Conservation (phyloP, 2,329 filamentous ascomycete genomes). For the Anisogramma anomala region DNA sequence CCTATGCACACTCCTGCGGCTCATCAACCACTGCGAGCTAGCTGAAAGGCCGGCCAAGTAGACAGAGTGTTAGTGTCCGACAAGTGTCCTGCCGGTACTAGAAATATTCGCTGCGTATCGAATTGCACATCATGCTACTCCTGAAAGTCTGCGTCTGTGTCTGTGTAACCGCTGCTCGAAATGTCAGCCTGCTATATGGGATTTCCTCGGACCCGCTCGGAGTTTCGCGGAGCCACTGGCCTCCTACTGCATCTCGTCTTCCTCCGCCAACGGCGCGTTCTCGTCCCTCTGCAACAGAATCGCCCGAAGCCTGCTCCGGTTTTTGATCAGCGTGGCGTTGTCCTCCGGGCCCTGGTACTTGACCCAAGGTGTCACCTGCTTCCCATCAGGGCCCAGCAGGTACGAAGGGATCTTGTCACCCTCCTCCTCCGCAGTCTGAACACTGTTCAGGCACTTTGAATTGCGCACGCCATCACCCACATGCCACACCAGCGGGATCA, state of each 20-base stretch:
- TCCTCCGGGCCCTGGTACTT: constrained; percentile 40
- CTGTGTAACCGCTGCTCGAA: no score
- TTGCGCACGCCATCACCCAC: constrained; percentile 48
- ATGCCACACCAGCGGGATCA: constrained; percentile 44
- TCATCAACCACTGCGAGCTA: not conserved
- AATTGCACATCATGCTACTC: no score
- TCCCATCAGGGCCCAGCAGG: constrained; percentile 39
- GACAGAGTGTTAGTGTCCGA: no score
- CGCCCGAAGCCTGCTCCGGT: constrained; percentile 32
- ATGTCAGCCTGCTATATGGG: no score
- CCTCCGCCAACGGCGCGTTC: constrained; percentile 33
- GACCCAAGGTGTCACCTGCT: constrained; percentile 48
- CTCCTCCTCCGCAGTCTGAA: not conserved
- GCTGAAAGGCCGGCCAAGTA: no score
- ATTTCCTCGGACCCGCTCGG: no score
- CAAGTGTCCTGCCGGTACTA: no score
- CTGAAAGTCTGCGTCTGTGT: no score
- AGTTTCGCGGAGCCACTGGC: no score
- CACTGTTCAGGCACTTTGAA: constrained; percentile 14
- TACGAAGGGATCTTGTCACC: constrained; percentile 33
- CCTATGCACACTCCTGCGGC: no score
- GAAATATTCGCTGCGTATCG: no score
- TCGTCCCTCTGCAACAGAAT: constrained; percentile 33
- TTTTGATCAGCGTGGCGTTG: constrained; percentile 31
- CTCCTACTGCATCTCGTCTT: constrained; percentile 19